A percentile compares a stretch with the other conserved stretches of the same genome.
Conservation (phyloP, 2,329 filamentous ascomycete genomes). For the Exophiala lecanii-corni region DNA sequence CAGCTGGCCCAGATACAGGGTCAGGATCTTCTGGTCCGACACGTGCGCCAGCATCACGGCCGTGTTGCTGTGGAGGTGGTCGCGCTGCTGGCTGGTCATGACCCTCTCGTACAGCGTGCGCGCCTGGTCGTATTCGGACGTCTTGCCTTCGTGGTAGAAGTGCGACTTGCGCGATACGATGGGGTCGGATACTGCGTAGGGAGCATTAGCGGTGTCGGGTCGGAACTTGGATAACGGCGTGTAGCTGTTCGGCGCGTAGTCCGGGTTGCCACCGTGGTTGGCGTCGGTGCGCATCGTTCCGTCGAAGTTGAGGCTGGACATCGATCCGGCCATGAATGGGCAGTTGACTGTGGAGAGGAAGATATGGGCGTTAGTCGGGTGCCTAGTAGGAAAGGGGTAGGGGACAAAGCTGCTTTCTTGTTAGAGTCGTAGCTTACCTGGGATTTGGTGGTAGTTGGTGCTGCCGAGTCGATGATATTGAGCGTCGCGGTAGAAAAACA, state of each 20-base stretch:
- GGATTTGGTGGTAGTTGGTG: slow-evolving; percentile 47
- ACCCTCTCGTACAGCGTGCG: slow-evolving; percentile 46
- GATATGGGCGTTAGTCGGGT: too few species aligned
- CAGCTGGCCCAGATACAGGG: slow-evolving; percentile 51
- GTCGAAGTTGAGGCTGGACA: slow-evolving; percentile 47
- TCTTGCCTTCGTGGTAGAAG: slow-evolving; percentile 52
- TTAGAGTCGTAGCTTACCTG: slow-evolving; percentile 15
- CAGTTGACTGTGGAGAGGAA: slow-evolving; percentile 30
- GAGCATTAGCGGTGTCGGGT: slow-evolving; percentile 47
- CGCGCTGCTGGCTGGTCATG: slow-evolving; percentile 42
- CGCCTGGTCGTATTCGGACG: slow-evolving; percentile 50
- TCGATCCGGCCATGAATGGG: slow-evolving; percentile 47
- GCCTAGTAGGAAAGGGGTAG: too few species aligned
- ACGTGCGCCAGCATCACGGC: slow-evolving; percentile 44
- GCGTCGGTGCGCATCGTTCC: slow-evolving; percentile 47
- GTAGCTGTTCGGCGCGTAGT: slow-evolving; percentile 52
- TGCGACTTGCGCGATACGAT: slow-evolving; percentile 50
- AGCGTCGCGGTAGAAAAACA: slow-evolving; percentile 73
- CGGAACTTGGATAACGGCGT: slow-evolving; percentile 44
- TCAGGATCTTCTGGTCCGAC: slow-evolving; percentile 42
- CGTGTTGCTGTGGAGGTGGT: slow-evolving; percentile 48
- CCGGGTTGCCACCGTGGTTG: slow-evolving; percentile 44
- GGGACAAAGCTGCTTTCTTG: too few species aligned
- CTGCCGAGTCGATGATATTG: slow-evolving; percentile 64
- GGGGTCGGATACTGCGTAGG: slow-evolving; percentile 47